Conservation (phyloP, 1,284 basidiomycete species). For the Mycena sp. region DNA sequence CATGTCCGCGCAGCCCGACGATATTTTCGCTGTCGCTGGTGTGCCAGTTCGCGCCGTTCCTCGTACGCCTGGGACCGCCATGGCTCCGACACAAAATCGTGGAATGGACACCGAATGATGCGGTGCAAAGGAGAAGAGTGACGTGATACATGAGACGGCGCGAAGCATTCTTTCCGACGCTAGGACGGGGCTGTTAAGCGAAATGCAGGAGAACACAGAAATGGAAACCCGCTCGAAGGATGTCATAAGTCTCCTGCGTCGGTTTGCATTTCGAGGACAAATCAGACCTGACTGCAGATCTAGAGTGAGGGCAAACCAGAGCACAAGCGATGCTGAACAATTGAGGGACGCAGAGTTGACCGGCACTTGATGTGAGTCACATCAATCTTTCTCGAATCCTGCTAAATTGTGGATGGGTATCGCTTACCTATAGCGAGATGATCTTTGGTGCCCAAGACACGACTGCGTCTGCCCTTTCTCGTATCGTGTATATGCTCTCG, state of each 20-base stretch:
- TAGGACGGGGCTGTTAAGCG: constrained; percentile 37
- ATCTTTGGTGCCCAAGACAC: constrained; percentile 59
- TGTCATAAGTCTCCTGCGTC: constrained; percentile 60
- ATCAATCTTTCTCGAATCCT: not conserved
- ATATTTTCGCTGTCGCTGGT: constrained; percentile 55
- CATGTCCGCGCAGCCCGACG: constrained; percentile 51
- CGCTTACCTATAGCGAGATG: constrained; percentile 43
- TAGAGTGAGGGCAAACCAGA: constrained; percentile 51
- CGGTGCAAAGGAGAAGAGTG: constrained; percentile 56
- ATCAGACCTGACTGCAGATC: not conserved
- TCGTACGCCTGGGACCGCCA: constrained; percentile 52
- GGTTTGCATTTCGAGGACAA: constrained; percentile 32
- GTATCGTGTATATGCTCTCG: constrained; percentile 47
- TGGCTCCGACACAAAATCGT: constrained; percentile 56
- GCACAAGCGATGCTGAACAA: constrained; percentile 41
- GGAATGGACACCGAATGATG: constrained; percentile 51
- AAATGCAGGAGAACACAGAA: constrained; percentile 23
- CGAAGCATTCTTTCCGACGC: constrained; percentile 50
- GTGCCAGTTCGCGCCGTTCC: constrained; percentile 58
- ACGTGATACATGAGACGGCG: constrained; percentile 58
- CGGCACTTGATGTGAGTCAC: constrained; percentile 59
- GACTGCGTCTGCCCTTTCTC: constrained; percentile 49
- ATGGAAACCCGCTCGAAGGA: constrained; percentile 48
- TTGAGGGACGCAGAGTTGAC: constrained; percentile 53
- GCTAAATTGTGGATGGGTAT: not conserved